Percentiles rank a stretch among this genome's conserved stretches.
These are phyloP conservation scores for Dictyostelium brefeldianum DNA, from an alignment of 78 protist species.

Conservation along the genomic window DNA sequence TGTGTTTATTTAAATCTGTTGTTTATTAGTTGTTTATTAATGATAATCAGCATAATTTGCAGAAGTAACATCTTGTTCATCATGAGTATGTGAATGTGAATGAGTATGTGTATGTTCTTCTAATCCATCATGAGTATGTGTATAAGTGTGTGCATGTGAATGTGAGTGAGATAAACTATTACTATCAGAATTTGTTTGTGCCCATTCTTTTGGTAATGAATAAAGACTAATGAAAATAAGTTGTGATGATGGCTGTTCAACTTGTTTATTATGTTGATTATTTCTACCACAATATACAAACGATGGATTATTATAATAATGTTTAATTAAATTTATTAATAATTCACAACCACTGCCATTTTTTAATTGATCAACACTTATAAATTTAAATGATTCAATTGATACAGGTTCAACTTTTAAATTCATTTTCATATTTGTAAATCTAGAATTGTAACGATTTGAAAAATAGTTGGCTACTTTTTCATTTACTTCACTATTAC, in stretches of 20 bases:
- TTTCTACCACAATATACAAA: not conserved
- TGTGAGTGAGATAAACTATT: not conserved
- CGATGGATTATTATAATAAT: not conserved
- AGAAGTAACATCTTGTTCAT: not conserved
- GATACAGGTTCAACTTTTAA: not conserved
- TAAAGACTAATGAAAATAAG: not conserved
- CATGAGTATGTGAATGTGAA: not conserved
- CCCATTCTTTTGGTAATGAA: constrained; percentile 15
- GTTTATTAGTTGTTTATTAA: too few relatives aligned
- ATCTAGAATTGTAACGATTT: not conserved
- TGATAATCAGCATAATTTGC: too few relatives aligned
- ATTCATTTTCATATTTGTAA: not conserved
- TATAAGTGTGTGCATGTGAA: not conserved
- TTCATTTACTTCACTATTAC: not conserved
- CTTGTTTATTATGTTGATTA: too few relatives aligned
- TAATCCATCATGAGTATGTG: not conserved
- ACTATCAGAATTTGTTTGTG: not conserved
- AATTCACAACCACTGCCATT: too few relatives aligned
- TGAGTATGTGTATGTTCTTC: not conserved
- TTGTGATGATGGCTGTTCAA: not conserved
- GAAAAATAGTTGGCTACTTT: not conserved
- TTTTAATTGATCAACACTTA: too few relatives aligned
- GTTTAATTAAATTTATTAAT: not conserved
- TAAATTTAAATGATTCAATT: too few relatives aligned
- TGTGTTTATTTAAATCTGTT: too few relatives aligned